Percentiles rank a stretch among this genome's conserved stretches.
Conservation (phyloP, 768 basidiomycete species). For the Fomitopsis pulvina region DNA sequence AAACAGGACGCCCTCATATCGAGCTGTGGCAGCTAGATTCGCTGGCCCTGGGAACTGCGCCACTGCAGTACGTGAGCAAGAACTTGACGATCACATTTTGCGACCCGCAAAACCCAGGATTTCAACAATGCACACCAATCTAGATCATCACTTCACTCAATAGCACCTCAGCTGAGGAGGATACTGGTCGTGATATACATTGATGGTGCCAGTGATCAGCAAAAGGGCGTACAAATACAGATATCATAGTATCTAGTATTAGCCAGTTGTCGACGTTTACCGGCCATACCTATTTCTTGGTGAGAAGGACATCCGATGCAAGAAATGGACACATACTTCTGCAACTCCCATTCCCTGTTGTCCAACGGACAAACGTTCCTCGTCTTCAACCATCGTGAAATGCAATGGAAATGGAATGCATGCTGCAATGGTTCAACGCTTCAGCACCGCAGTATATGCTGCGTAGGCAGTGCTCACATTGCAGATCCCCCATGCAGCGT, state of each 20-base stretch:
- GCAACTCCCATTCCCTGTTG: conserved; percentile 95
- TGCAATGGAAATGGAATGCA: conserved; percentile 99
- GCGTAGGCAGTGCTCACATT: conserved; percentile 52
- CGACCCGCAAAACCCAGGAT: too few species aligned
- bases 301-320: not conserved
- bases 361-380: conserved; percentile 92
- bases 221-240: not conserved
- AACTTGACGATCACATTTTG: too few species aligned
- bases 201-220: too few species aligned
- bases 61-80: too few species aligned
- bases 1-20: too few species aligned
- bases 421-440: conserved; percentile 46
- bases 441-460: not conserved
- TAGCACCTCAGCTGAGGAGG: too few species aligned
- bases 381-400: conserved; percentile 98
- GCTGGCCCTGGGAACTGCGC: too few species aligned
- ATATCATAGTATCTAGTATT: not conserved
- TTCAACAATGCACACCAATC: too few species aligned
- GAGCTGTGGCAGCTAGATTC: too few species aligned
- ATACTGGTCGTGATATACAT: too few species aligned
- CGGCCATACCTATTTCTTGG: conserved; percentile 34
- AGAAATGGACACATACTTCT: conserved; percentile 61
- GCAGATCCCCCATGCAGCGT: conserved; percentile 98
- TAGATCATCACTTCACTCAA: too few species aligned
- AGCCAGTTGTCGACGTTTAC: conserved; percentile 14